Percentiles rank a stretch among this genome's conserved stretches.
Conservation (phyloP, 140 eudicot genomes). For the Stevia rebaudiana region DNA sequence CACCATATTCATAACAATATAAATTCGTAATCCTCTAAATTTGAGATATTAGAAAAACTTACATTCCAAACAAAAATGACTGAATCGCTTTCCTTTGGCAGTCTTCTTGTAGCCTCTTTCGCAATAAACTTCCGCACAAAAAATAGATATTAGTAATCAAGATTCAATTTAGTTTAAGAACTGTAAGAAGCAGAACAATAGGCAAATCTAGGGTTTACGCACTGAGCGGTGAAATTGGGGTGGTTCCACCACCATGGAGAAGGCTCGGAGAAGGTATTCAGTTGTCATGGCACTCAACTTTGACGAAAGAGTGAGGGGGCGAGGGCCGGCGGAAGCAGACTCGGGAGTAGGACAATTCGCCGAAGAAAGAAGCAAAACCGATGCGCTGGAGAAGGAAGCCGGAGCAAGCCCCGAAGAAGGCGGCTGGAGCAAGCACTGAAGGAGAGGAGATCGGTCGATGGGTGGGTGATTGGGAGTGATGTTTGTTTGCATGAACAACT, state of each 20-base stretch:
- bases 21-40: background rate
- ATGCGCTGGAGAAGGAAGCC: too few species aligned
- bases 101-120: slow-evolving; percentile 96
- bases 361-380: too few species aligned
- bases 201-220: slow-evolving; percentile 23
- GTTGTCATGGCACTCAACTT: slow-evolving; percentile 27
- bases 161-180: background rate
- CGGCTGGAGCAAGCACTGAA: too few species aligned
- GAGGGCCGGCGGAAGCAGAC: too few species aligned
- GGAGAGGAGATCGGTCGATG: too few species aligned
- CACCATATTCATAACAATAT: background rate
- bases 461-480: too few species aligned
- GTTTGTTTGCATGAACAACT: too few species aligned
- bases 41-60: slow-evolving; percentile 20
- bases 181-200: background rate
- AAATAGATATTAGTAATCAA: background rate
- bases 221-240: slow-evolving; percentile 44
- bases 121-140: slow-evolving; percentile 48
- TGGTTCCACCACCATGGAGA: too few species aligned
- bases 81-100: slow-evolving; percentile 86
- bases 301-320: slow-evolving; percentile 28
- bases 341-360: too few species aligned
- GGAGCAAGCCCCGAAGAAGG: too few species aligned
- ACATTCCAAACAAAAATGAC: slow-evolving; percentile 89
- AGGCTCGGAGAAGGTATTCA: slow-evolving; percentile 16